Percentiles rank a stretch among this genome's conserved stretches.
phyloP scores from a whole-genome alignment of 192 early-diverging fungal genomes.

The Ramicandelaber brevisporus region DNA sequence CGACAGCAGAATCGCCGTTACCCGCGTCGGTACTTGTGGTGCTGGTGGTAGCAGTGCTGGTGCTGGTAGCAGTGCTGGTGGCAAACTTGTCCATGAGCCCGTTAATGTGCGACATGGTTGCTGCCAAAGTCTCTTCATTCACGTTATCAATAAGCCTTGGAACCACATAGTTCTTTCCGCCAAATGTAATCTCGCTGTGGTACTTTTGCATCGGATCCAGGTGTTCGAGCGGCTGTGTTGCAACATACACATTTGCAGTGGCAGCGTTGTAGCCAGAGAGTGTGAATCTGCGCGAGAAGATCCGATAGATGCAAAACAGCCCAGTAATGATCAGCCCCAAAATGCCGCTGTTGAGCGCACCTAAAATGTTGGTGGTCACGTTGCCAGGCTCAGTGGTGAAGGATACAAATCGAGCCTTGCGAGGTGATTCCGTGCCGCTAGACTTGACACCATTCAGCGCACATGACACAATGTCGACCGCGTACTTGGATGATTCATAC shows the following conservation, averaged over 20 bases:
- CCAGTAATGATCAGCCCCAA: conserved; percentile 5
- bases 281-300: background rate
- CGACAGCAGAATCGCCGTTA: no score
- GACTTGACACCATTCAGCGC: no score
- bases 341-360: conserved; percentile 4
- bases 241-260: conserved; percentile 5
- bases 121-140: conserved; percentile 1
- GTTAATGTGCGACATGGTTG: conserved; percentile 7
- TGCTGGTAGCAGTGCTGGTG: no score
- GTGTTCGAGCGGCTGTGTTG: conserved; percentile 1
- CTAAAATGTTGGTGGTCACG: conserved; percentile 10
- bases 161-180: no score
- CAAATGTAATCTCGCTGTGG: no score
- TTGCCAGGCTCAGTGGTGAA: conserved; percentile 16
- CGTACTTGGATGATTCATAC: conserved; percentile 21
- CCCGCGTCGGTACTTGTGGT: no score
- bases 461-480: conserved; percentile 12
- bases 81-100: conserved; percentile 3
- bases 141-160: no score
- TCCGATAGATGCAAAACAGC: conserved; percentile 5
- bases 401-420: conserved; percentile 1
- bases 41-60: no score
- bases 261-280: conserved; percentile 4
- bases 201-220: no score
- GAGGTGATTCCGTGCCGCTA: no score